phyloP scores from a whole-genome alignment of 768 basidiomycete species.

The Leucogyrophana mollusca region DNA sequence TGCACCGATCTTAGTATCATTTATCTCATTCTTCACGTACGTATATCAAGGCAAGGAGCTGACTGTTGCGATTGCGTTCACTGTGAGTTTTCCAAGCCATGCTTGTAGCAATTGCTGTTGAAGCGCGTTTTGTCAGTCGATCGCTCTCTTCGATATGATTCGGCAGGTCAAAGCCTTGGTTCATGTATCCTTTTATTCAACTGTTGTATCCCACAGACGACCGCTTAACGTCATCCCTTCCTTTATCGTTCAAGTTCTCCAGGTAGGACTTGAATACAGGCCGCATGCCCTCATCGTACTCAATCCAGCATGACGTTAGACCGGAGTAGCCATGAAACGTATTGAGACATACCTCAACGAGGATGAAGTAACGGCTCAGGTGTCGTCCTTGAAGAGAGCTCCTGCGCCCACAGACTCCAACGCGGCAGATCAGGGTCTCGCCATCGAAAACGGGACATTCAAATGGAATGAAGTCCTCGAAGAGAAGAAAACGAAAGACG shows the following conservation, averaged over 20 bases:
- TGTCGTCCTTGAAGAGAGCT: slow-evolving; percentile 51
- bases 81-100: slow-evolving; percentile 42
- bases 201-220: slow-evolving; percentile 31
- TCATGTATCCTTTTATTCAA: background rate
- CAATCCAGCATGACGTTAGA: too few relatives aligned
- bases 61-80: slow-evolving; percentile 83
- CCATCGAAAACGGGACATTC: slow-evolving; percentile 51
- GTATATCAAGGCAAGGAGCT: slow-evolving; percentile 72
- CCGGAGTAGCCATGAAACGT: slow-evolving; percentile 56
- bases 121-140: slow-evolving; percentile 48
- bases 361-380: slow-evolving; percentile 60
- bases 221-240: slow-evolving; percentile 81
- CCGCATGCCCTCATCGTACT: too few relatives aligned
- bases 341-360: slow-evolving; percentile 61
- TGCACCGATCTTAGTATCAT: slow-evolving; percentile 78
- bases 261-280: too few relatives aligned
- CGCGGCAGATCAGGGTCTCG: slow-evolving; percentile 36
- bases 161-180: slow-evolving; percentile 35
- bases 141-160: slow-evolving; percentile 86
- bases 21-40: slow-evolving; percentile 76
- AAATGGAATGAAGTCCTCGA: slow-evolving; percentile 54
- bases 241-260: slow-evolving; percentile 77
- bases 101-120: background rate
- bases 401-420: slow-evolving; percentile 21
- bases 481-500: slow-evolving; percentile 20